Evolutionary conservation across 1,284 basidiomycete species (phyloP).

Genomic region (Ceratobasidium sp.): DNA sequence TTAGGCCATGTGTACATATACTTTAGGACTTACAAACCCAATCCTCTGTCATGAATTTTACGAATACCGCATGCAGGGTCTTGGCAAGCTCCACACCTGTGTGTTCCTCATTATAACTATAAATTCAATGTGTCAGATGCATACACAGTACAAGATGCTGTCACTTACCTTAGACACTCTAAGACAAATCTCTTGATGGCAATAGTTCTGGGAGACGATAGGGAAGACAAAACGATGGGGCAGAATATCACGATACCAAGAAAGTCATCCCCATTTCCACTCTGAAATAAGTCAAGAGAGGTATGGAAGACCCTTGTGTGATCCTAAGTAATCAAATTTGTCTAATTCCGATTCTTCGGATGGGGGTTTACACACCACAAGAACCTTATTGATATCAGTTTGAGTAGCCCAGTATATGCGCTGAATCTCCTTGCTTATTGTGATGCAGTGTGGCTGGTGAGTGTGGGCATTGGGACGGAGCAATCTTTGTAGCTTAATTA

Average conservation of each 20-base stretch:
- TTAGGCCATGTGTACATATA: background rate
- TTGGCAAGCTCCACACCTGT: conserved; percentile 1
- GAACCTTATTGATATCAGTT: background rate
- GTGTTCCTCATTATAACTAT: background rate
- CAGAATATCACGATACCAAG: conserved; percentile 1
- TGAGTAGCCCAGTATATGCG: background rate
- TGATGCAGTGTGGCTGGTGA: background rate
- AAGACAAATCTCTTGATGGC: background rate
- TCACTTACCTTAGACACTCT: conserved; percentile 5
- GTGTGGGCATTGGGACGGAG: background rate
- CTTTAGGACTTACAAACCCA: background rate
- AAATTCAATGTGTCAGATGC: background rate
- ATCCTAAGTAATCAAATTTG: background rate
- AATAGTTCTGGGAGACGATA: background rate
- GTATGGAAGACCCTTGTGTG: background rate
- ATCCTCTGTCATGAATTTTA: background rate
- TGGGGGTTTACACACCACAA: background rate
- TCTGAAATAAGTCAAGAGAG: conserved; percentile 1
- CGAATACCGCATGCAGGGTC: background rate
- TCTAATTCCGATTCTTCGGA: background rate
- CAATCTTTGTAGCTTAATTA: background rate
- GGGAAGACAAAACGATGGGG: background rate
- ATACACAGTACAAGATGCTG: background rate
- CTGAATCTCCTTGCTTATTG: background rate
- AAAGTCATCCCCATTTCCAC: background rate